A percentile compares a stretch with the other conserved stretches of the same genome.
These are phyloP conservation scores for Aschersonia sp. DNA, from an alignment of 2,329 filamentous ascomycete species.

Conservation along the genomic window DNA sequence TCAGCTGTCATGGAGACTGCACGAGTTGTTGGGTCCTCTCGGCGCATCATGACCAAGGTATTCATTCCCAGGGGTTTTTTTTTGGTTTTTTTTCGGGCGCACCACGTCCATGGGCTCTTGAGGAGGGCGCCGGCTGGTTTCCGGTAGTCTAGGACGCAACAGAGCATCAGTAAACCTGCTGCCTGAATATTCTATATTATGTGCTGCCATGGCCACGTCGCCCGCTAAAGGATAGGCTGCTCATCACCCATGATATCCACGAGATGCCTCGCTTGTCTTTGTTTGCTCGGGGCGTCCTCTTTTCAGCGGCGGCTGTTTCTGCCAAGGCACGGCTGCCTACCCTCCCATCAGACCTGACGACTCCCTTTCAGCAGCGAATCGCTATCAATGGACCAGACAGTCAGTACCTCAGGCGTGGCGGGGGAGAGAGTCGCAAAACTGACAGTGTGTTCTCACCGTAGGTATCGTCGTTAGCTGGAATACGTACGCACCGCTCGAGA, in stretches of 20 bases:
- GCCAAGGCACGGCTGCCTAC: constrained; percentile 23
- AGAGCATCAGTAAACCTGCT: not conserved
- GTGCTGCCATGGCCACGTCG: not conserved
- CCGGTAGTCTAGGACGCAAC: not conserved
- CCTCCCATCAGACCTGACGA: constrained; percentile 33
- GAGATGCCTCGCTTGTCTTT: not conserved
- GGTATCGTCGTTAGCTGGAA: constrained; percentile 42
- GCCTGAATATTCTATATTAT: not conserved
- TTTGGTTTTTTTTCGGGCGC: not conserved
- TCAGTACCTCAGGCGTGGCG: constrained; percentile 12
- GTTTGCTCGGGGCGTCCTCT: not conserved
- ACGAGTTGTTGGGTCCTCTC: not conserved
- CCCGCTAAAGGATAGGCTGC: not conserved
- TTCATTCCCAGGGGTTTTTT: not conserved
- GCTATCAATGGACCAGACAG: constrained; percentile 33
- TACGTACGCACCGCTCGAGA: constrained; percentile 30
- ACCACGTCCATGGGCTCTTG: not conserved
- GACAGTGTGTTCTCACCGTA: constrained; percentile 9
- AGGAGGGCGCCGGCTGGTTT: not conserved
- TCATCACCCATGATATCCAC: not conserved
- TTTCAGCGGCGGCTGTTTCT: constrained; percentile 1
- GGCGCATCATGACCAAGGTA: not conserved
- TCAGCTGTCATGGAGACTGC: not conserved
- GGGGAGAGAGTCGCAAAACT: not conserved
- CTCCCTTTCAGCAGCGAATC: constrained; percentile 38